Percentiles rank a stretch among this genome's conserved stretches.
Conservation (phyloP, 2,329 filamentous ascomycete genomes). For the Geoglossum cookeanum region DNA sequence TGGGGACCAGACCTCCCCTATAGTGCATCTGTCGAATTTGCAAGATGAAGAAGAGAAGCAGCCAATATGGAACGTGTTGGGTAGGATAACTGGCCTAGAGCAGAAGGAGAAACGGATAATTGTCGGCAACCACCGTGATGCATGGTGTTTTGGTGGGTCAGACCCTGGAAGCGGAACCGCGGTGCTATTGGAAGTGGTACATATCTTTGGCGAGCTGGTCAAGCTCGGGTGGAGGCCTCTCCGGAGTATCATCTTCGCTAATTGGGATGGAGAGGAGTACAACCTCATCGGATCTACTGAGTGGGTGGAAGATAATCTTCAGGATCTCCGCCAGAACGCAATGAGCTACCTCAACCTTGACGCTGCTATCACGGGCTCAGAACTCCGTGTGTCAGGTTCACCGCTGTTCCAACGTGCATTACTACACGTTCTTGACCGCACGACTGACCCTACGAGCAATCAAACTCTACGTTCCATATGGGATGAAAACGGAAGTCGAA, state of each 20-base stretch:
- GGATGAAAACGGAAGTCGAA: constrained; percentile 39
- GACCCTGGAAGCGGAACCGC: constrained; percentile 81
- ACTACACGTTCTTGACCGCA: constrained; percentile 51
- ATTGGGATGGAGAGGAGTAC: constrained; percentile 88
- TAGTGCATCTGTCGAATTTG: constrained; percentile 65
- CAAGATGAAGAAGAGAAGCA: constrained; percentile 72
- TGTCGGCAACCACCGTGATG: constrained; percentile 83
- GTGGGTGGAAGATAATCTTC: constrained; percentile 71
- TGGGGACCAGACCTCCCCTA: constrained; percentile 53
- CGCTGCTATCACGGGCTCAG: constrained; percentile 53
- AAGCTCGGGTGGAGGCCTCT: constrained; percentile 70
- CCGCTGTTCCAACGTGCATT: constrained; percentile 61
- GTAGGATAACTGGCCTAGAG: constrained; percentile 67
- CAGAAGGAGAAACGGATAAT: constrained; percentile 68
- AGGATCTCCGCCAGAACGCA: constrained; percentile 50
- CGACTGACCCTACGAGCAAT: constrained; percentile 53
- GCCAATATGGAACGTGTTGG: constrained; percentile 82
- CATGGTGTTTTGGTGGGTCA: constrained; percentile 74
- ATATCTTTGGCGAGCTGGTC: constrained; percentile 64
- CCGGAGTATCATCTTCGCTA: constrained; percentile 91
- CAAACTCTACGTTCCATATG: constrained; percentile 56
- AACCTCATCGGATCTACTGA: constrained; percentile 90
- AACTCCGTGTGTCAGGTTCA: constrained; percentile 62
- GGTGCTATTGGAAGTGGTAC: constrained; percentile 73
- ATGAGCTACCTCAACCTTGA: constrained; percentile 88